phyloP scores from a whole-genome alignment of 208 protist species.

The Herpetomonas tarakana region DNA sequence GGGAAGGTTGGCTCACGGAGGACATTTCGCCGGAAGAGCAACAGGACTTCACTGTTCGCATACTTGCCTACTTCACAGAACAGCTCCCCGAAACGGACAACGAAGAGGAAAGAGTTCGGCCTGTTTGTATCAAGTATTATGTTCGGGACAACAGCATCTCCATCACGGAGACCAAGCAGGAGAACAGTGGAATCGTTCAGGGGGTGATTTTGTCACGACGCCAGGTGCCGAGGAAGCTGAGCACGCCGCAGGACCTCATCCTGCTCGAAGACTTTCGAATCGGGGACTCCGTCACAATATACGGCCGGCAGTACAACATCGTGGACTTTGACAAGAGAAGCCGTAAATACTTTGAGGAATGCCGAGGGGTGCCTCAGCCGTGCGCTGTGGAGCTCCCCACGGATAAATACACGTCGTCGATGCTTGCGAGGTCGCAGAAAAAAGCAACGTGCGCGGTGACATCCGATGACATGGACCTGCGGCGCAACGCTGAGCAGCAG shows the following conservation, averaged over 20 bases:
- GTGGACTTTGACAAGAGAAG: conserved; percentile 81
- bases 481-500: conserved; percentile 79
- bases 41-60: conserved; percentile 72
- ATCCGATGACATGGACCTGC: conserved; percentile 86
- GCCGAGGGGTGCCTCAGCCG: conserved; percentile 40
- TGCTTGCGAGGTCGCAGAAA: conserved; percentile 15
- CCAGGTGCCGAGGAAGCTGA: conserved; percentile 62
- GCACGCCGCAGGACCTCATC: conserved; percentile 43
- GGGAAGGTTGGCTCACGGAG: conserved; percentile 69
- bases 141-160: conserved; percentile 77
- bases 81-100: conserved; percentile 46
- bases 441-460: conserved; percentile 49
- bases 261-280: conserved; percentile 72
- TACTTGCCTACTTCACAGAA: conserved; percentile 80
- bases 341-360: conserved; percentile 62
- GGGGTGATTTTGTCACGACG: conserved; percentile 69
- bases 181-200: conserved; percentile 80
- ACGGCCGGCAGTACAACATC: conserved; percentile 69
- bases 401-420: conserved; percentile 35
- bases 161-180: conserved; percentile 55
- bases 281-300: conserved; percentile 63
- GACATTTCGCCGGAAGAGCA: conserved; percentile 55
- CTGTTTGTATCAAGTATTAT: conserved; percentile 78
- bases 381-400: conserved; percentile 30
- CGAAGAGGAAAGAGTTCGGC: conserved; percentile 63